Evolutionary conservation across 73 alveolate species (phyloP), one percentile per base, ranked within the genome.

Genomic region (Uronychia setigera): DNA sequence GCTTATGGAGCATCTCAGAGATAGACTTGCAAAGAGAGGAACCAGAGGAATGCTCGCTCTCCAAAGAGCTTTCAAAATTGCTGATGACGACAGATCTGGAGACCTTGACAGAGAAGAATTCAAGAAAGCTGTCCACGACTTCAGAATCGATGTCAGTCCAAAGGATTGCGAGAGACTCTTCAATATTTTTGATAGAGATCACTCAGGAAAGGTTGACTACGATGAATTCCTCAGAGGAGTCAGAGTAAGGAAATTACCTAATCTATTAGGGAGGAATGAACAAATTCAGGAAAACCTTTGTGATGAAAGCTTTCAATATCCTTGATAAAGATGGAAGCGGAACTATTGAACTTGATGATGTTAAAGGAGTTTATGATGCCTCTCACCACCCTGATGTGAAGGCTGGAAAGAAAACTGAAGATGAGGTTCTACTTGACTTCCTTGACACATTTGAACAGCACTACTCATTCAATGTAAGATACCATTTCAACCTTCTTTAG

Each of bases 21-120:
- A 88, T 33, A 94, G 93, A 58, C 76, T 96, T 29, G 93, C 95
- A 35, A 82, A 84, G 59, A 93, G 98, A 96, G 99, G 99, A n/a
- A 88, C 97, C 31, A 83, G 99, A 80, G 99, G 99, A 29, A 80
- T 96, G 26, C 94, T 98, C 30, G 97, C 98, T 35, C 86, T 98
- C 77, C 92, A 96, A 82, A 78, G 91, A 58, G 92, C 91, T 81
- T 96, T 98, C 93, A 90, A 96, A 87, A 79, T 95, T 31, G 85
- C 87, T 81, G 99, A 97, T 86, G 97, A 97, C 76, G 94, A 92
- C 79, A 89, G 93, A 80, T 85, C 96, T 33, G 97, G 95, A 74
- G 91, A 95, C 33, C 80, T 98, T 29, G 94, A 92, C 80, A 86
- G 80, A 34, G 81, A 90, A 81, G 97, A 97, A 75, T 96, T 98